Percentiles rank a stretch among this genome's conserved stretches.
Evolutionary conservation across 2,329 filamentous ascomycete genomes (phyloP).

Genomic region (Penicillium sp.): DNA sequence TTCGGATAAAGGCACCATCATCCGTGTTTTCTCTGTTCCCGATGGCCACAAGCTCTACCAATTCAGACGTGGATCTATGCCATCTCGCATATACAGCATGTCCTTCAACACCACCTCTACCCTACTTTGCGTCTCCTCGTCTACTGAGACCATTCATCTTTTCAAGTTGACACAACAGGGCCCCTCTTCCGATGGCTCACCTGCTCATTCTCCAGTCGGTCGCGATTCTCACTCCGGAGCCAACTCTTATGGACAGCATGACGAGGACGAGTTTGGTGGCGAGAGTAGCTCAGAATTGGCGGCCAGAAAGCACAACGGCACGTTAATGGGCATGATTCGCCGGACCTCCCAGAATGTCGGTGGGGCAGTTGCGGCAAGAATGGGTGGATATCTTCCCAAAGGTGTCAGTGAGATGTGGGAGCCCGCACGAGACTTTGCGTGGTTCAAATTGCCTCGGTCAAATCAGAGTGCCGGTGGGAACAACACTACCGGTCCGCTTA

Average conservation of each 20-base stretch:
- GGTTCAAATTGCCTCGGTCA: slow-evolving; percentile 82
- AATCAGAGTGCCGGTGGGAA: slow-evolving; percentile 39
- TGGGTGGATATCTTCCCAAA: slow-evolving; percentile 88
- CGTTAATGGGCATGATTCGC: slow-evolving; percentile 86
- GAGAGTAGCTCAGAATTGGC: slow-evolving; percentile 38
- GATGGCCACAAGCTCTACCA: slow-evolving; percentile 92
- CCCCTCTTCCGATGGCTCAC: slow-evolving; percentile 29
- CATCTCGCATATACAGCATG: slow-evolving; percentile 96
- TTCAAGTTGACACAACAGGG: slow-evolving; percentile 69
- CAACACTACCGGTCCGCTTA: slow-evolving; percentile 59
- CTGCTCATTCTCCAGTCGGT: slow-evolving; percentile 26
- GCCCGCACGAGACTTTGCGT: slow-evolving; percentile 90
- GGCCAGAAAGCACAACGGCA: slow-evolving; percentile 63
- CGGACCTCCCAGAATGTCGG: slow-evolving; percentile 93
- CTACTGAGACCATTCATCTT: slow-evolving; percentile 94
- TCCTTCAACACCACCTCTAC: slow-evolving; percentile 96
- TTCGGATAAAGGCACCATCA: slow-evolving; percentile 96
- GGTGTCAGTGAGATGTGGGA: slow-evolving; percentile 99
- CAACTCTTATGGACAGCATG: slow-evolving; percentile 31
- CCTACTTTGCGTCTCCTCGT: slow-evolving; percentile 90
- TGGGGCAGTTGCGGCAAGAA: slow-evolving; percentile 81
- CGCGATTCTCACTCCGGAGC: slow-evolving; percentile 30
- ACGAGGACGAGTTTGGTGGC: slow-evolving; percentile 33
- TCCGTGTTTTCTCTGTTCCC: slow-evolving; percentile 91
- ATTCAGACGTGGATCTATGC: slow-evolving; percentile 93